A percentile compares a stretch with the other conserved stretches of the same genome.
Conservation (phyloP, 1,284 basidiomycete species). For the Agroathelia rolfsii region DNA sequence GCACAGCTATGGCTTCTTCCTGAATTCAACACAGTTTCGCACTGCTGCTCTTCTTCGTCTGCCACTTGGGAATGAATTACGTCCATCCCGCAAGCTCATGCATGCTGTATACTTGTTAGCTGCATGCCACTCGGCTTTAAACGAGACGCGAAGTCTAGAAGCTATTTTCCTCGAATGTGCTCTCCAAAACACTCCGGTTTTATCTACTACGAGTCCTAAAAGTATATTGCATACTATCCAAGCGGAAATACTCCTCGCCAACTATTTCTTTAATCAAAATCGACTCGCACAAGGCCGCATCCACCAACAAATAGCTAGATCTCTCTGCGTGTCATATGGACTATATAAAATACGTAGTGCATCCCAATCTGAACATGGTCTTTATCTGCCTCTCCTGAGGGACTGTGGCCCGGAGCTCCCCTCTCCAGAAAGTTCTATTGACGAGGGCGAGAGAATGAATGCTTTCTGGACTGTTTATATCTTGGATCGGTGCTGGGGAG, state of each 20-base stretch:
- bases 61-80: conserved; percentile 24
- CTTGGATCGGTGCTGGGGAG: conserved; percentile 29
- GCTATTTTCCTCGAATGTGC: conserved; percentile 21
- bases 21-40: conserved; percentile 32
- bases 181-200: conserved; percentile 18
- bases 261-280: conserved; percentile 33
- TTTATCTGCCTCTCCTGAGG: conserved; percentile 9
- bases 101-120: conserved; percentile 42
- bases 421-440: conserved; percentile 26
- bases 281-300: conserved; percentile 30
- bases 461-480: conserved; percentile 36
- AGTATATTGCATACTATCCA: conserved; percentile 35
- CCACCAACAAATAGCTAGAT: conserved; percentile 29
- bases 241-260: conserved; percentile 33
- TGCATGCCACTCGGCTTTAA: conserved; percentile 30
- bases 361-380: conserved; percentile 2
- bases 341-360: conserved; percentile 23
- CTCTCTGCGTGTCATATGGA: conserved; percentile 24
- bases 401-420: conserved; percentile 17
- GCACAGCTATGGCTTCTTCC: conserved; percentile 27
- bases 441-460: conserved; percentile 36
- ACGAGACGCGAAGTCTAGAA: conserved; percentile 22
- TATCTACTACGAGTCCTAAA: conserved; percentile 16
- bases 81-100: conserved; percentile 39
- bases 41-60: conserved; percentile 24